These are phyloP conservation scores for Globisporangium heterothallicum DNA, from an alignment of 352 stramenopile genomes.

Conservation along the genomic window DNA sequence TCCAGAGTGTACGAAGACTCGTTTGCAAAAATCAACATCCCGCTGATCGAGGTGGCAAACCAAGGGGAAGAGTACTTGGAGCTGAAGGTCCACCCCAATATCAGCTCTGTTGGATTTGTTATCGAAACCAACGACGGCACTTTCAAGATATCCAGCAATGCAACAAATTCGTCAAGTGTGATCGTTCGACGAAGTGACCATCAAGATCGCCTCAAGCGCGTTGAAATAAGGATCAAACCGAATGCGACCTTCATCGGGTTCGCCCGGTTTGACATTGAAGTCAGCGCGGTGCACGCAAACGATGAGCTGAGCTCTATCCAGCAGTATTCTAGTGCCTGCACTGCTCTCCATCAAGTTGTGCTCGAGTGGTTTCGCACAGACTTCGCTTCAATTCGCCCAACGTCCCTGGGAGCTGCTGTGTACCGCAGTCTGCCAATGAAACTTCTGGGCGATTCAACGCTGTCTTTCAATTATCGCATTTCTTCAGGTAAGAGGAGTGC, in stretches of 20 bases:
- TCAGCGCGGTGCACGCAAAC: conserved; percentile 8
- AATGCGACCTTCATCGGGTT: conserved; percentile 15
- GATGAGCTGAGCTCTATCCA: conserved; percentile 9
- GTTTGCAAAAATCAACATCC: conserved; percentile 17
- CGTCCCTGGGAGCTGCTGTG: conserved; percentile 8
- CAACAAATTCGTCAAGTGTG: neutral
- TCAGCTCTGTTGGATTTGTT: conserved; percentile 6
- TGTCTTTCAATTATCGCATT: conserved; percentile 31
- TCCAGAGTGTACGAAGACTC: conserved; percentile 15
- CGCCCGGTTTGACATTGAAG: conserved; percentile 17
- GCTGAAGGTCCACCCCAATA: conserved; percentile 4
- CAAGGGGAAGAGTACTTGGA: conserved; percentile 4
- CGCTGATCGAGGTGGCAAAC: conserved; percentile 13
- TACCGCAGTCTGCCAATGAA: conserved; percentile 25
- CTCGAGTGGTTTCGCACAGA: conserved; percentile 23
- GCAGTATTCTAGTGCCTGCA: conserved; percentile 10
- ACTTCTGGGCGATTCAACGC: conserved; percentile 15
- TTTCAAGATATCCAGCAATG: neutral
- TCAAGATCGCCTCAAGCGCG: conserved; percentile 1
- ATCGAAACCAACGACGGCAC: neutral
- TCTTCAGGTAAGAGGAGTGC: conserved; percentile 22
- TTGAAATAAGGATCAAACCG: conserved; percentile 18
- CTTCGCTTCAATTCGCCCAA: conserved; percentile 6
- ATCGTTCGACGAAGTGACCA: conserved; percentile 1
- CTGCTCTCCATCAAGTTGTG: conserved; percentile 16